A percentile compares a stretch with the other conserved stretches of the same genome.
phyloP scores from a whole-genome alignment of 1,139 yeast genomes.

The Casaregolazyma suthepensis region DNA sequence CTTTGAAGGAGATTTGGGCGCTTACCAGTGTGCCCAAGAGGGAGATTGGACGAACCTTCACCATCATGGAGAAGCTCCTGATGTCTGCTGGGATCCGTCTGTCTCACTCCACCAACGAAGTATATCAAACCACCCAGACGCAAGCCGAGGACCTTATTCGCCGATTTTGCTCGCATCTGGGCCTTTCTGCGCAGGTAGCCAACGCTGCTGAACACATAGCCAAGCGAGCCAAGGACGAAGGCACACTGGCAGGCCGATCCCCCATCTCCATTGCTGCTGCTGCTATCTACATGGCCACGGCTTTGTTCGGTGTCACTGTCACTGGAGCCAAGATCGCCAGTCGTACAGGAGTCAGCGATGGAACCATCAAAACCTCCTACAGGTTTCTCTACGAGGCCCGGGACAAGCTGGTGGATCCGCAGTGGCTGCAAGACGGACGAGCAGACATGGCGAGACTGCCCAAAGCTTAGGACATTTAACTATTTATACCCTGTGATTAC shows the following conservation, averaged over 20 bases:
- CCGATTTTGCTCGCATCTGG: slow-evolving; percentile 93
- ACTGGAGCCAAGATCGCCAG: slow-evolving; percentile 82
- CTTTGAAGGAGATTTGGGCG: slow-evolving; percentile 94
- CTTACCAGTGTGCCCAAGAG: slow-evolving; percentile 89
- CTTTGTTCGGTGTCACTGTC: slow-evolving; percentile 59
- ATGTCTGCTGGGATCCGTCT: slow-evolving; percentile 30
- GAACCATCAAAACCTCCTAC: slow-evolving; percentile 91
- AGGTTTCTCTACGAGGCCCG: slow-evolving; percentile 70
- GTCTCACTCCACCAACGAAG: slow-evolving; percentile 30
- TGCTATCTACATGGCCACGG: slow-evolving; percentile 88
- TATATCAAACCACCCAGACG: slow-evolving; percentile 72
- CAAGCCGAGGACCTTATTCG: slow-evolving; percentile 92
- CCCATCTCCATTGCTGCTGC: slow-evolving; percentile 98
- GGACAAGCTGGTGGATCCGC: slow-evolving; percentile 70
- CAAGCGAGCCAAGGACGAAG: slow-evolving; percentile 79
- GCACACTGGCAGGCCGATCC: slow-evolving; percentile 93
- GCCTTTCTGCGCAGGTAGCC: slow-evolving; percentile 75
- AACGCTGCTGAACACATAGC: slow-evolving; percentile 94
- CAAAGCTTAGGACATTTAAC: slow-evolving; percentile 27
- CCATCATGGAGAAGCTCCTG: slow-evolving; percentile 71
- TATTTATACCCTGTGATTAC: background rate
- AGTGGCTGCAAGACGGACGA: slow-evolving; percentile 59
- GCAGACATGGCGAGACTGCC: slow-evolving; percentile 60
- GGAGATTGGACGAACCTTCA: slow-evolving; percentile 75
- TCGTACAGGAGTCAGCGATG: slow-evolving; percentile 96